These are phyloP conservation scores for Bigelowiella natans DNA, from an alignment of 78 protist species.

Conservation along the genomic window DNA sequence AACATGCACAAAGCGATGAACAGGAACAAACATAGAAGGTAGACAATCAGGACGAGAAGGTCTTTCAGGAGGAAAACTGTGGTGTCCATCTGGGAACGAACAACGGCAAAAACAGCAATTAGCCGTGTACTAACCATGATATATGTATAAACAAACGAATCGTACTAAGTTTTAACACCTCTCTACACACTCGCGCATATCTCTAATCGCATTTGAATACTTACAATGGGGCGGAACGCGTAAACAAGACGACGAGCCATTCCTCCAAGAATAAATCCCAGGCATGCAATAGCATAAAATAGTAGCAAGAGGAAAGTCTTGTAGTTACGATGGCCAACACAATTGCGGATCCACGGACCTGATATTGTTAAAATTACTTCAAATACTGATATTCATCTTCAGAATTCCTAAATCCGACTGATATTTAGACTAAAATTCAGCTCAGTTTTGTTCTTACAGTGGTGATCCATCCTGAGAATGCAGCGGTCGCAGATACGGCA, in stretches of 20 bases:
- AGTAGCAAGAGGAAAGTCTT: slow-evolving; percentile 2
- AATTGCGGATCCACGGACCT: slow-evolving; percentile 54
- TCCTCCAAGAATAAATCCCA: neutral
- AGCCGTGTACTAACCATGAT: too few relatives aligned
- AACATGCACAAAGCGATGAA: neutral
- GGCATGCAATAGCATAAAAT: neutral
- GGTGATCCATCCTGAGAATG: slow-evolving; percentile 40
- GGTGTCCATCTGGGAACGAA: neutral
- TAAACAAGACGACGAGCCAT: neutral
- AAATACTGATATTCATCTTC: too few relatives aligned
- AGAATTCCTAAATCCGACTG: too few relatives aligned
- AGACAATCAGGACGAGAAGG: neutral
- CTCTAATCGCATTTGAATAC: too few relatives aligned
- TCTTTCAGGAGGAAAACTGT: neutral
- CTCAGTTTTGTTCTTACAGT: too few relatives aligned
- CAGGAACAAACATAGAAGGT: neutral
- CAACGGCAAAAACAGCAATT: too few relatives aligned
- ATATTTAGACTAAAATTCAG: too few relatives aligned
- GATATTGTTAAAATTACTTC: too few relatives aligned
- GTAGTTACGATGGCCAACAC: slow-evolving; percentile 51
- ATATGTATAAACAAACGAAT: too few relatives aligned
- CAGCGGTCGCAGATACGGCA: slow-evolving; percentile 11
- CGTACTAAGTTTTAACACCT: too few relatives aligned
- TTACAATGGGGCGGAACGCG: neutral
- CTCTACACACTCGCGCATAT: too few relatives aligned